These are phyloP conservation scores for Camelina hispida DNA, from an alignment of 345 rosid species.

Conservation along the genomic window DNA sequence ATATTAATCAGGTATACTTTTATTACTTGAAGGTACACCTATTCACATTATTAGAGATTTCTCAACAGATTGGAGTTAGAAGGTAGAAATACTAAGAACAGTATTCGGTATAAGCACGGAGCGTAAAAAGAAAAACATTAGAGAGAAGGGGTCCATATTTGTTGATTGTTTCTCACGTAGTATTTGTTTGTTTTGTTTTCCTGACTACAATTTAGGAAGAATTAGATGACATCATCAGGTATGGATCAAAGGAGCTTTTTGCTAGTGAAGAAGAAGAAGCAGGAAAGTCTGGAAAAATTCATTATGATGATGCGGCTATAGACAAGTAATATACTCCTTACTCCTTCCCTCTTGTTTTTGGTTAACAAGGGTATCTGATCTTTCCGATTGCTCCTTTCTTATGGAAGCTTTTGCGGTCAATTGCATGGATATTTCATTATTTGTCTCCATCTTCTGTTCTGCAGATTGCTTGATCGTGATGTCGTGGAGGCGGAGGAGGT, in stretches of 20 bases:
- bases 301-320: slow-evolving; percentile 92
- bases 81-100: slow-evolving; percentile 18
- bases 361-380: slow-evolving; percentile 13
- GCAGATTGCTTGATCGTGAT: slow-evolving; percentile 94
- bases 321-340: slow-evolving; percentile 63
- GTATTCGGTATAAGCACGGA: slow-evolving; percentile 18
- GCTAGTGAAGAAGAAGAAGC: slow-evolving; percentile 96
- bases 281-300: slow-evolving; percentile 95
- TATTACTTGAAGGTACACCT: slow-evolving; percentile 4
- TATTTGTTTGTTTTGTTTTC: slow-evolving; percentile 24
- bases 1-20: slow-evolving; percentile 83
- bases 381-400: neutral
- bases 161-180: slow-evolving; percentile 12
- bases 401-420: neutral
- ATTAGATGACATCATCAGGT: slow-evolving; percentile 94
- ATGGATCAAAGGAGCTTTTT: slow-evolving; percentile 98
- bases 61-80: slow-evolving; percentile 7
- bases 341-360: slow-evolving; percentile 8
- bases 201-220: slow-evolving; percentile 69
- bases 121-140: slow-evolving; percentile 7
- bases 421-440: slow-evolving; percentile 23
- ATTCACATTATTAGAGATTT: slow-evolving; percentile 16
- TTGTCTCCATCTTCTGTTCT: slow-evolving; percentile 23
- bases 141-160: slow-evolving; percentile 6
- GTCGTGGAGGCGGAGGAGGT: slow-evolving; percentile 84